These are phyloP conservation scores for Sedum album DNA, from an alignment of 164 flowering plant species.

Conservation along the genomic window DNA sequence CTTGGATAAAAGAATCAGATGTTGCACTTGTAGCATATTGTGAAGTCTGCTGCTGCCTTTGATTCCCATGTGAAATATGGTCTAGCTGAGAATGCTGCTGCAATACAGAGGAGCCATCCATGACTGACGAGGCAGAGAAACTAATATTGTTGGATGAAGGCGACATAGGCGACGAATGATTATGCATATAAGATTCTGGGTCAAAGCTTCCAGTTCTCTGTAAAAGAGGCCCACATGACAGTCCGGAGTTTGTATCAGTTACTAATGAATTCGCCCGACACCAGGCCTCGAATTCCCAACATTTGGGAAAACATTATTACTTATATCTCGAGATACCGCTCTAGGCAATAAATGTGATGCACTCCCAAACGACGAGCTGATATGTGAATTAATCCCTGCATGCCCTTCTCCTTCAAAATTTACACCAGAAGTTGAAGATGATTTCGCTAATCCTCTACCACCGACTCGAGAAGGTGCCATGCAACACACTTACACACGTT, in stretches of 20 bases:
- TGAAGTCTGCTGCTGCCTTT: constrained; percentile 42
- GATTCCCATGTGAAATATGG: constrained; percentile 42
- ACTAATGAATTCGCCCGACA: constrained; percentile 87
- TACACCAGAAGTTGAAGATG: constrained; percentile 76
- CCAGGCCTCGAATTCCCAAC: constrained; percentile 83
- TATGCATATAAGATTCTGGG: constrained; percentile 62
- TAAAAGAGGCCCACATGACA: constrained; percentile 84
- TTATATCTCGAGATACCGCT: constrained; percentile 62
- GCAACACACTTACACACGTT: constrained; percentile 31
- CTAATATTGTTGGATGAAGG: constrained; percentile 83
- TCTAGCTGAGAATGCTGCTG: constrained; percentile 69
- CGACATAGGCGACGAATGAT: constrained; percentile 89
- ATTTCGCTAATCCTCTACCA: constrained; percentile 67
- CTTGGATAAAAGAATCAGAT: constrained; percentile 56
- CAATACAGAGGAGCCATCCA: constrained; percentile 62
- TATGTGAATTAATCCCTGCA: constrained; percentile 43
- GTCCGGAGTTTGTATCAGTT: constrained; percentile 86
- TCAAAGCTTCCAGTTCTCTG: constrained; percentile 94
- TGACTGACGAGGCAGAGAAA: constrained; percentile 72
- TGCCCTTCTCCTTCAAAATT: constrained; percentile 78
- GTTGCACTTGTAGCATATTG: constrained; percentile 72
- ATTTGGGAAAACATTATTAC: constrained; percentile 47
- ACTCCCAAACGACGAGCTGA: constrained; percentile 69
- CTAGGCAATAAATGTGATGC: constrained; percentile 54
- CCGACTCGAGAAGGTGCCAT: constrained; percentile 79